Base-by-base conservation (phyloP, 2,329 filamentous ascomycete genomes). In the Cercospora sojina region DNA sequence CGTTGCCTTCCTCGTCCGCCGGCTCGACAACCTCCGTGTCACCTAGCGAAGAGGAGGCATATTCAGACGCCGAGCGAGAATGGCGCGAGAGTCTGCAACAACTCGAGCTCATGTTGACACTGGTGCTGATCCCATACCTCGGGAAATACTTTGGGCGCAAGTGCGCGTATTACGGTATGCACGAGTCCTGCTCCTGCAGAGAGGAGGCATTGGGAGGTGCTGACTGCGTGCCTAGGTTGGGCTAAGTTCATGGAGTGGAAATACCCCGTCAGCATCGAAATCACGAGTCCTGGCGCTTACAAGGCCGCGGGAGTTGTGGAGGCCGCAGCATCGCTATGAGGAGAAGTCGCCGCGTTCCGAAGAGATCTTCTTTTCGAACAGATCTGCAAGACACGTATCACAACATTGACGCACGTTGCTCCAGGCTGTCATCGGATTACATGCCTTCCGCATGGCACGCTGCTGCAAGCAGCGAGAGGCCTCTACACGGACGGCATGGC, bases 31-130 rank as follows among this genome's bases (percentile, higher is more conserved):
- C 82, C 31, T 82, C 82, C 3, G 78, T 80, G 67, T 83, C 80
- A 64, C 82, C 82, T n/a, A 77, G 73, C 63, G 77, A 78, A 64
- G 75, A 77, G 25, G 75, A 75, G 62, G 87, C 89, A 38, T 77
- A 75, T 67, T 92, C 91, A 43, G 94, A 98, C 77, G 95, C 95
- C 9, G 94, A 99, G 79, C 87, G 87, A 68, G 94, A 99, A 81
- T 99, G 95, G 95, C 90, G 94, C 74, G 91, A 93, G 75, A 96
- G 91, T 74, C 82, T 99, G 69, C 92, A 97, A 79, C 95, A 99
- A 81, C 81, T 99, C 67, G 93, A 99, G 82, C 84, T 98, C 71
- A 84, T 99, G 72, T 80, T 98, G 77, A 96, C 91, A 20, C 96
- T 99, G 92, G 91, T 98, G 58, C 80, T 98, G 73, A 90, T 99